Evolutionary conservation across 768 basidiomycete species (phyloP), one percentile per base, ranked within the genome.

Genomic region (Termitomyces titanicus): DNA sequence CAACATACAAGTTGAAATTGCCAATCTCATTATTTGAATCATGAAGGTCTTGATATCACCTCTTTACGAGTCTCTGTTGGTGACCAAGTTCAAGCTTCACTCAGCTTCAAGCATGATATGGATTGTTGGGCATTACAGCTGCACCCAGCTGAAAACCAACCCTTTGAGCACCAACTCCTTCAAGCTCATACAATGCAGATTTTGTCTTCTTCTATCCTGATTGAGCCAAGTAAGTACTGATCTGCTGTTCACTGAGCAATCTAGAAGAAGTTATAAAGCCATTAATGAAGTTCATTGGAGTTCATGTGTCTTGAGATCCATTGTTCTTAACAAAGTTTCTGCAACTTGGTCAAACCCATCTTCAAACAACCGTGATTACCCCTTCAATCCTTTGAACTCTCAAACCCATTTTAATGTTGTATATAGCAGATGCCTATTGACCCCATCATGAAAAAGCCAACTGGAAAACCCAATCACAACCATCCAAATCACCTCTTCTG

Each of bases 151-250:
- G 84, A 24, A 92, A 88, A 63, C 74, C 83, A n/a, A 91, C 92
- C 0, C 70, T 89, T 3, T 81, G 81, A 69, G 88, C 89, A 2
- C 95, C 95, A 3, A 81, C 82, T 12, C 94, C 95, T 24, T 88
- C 91, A 0, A 80, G 83, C 61, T 94, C 92, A 20, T 80, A 74
- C 51, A 79, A 76, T 3, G 79, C 79, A 17, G 84, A 88, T 48
- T 96, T 92, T 63, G 81, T 92, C 5, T 97, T 92, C 77, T 98
- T 97, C 79, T 96, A 87, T 68, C 89, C 92, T 12, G 77, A 85
- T 53, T 98, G 94, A 94, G 68, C 72, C 15, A 81, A 87, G 43
- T 78, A 79, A 47, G 73, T 95, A 29, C 91, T 90, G 5, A 61
- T 84, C 29, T 88, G 88, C 65, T 70, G 74, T 7, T 74, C 75